These are phyloP conservation scores for Geranium brycei DNA, from an alignment of 345 rosid genomes.

Conservation along the genomic window DNA sequence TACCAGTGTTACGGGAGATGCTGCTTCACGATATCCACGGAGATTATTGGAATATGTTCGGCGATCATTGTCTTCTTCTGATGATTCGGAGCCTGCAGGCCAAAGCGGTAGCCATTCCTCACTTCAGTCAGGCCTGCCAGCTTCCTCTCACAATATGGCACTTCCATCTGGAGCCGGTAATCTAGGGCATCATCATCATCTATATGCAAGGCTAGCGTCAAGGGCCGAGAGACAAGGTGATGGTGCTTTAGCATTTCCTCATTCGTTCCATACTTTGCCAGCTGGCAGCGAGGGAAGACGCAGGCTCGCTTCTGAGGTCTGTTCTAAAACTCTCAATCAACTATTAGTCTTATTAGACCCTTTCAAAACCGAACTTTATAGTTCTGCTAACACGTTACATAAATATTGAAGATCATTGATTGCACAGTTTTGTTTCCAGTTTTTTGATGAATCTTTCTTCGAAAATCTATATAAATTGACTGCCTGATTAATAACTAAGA, in stretches of 20 bases:
- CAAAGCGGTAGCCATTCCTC: slow-evolving; percentile 29
- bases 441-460: no score
- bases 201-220: slow-evolving; percentile 42
- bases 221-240: slow-evolving; percentile 55
- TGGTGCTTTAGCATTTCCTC: slow-evolving; percentile 34
- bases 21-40: slow-evolving; percentile 30
- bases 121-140: slow-evolving; percentile 12
- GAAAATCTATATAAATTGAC: no score
- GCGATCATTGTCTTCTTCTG: slow-evolving; percentile 51
- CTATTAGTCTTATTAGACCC: background rate
- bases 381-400: no score
- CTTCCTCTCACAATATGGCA: slow-evolving; percentile 30
- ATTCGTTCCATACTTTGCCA: slow-evolving; percentile 43
- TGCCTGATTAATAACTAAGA: no score
- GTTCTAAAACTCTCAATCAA: slow-evolving; percentile 13
- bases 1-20: slow-evolving; percentile 29
- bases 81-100: slow-evolving; percentile 32
- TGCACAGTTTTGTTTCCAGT: no score
- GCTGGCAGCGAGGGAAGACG: slow-evolving; percentile 60
- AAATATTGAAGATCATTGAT: no score
- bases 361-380: background rate
- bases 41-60: slow-evolving; percentile 59
- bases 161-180: slow-evolving; percentile 37
- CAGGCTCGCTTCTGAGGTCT: slow-evolving; percentile 72
- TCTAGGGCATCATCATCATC: slow-evolving; percentile 27